Base-by-base conservation (phyloP, 1,284 basidiomycete species). In the Neolentinus lepideus region DNA sequence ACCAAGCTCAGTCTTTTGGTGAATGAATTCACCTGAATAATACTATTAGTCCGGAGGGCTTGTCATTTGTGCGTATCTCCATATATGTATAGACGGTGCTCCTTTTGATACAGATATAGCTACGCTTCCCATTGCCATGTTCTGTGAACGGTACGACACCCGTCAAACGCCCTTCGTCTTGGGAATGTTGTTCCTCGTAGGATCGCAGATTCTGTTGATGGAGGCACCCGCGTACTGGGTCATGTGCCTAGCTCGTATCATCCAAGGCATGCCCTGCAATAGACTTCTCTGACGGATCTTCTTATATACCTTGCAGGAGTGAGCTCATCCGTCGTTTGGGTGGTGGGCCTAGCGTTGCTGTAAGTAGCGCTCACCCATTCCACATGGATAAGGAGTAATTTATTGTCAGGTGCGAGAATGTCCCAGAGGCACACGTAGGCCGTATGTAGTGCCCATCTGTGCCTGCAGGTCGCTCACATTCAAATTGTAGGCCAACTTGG, bases 291-390 rank as follows among this genome's bases (percentile, higher is more conserved):
- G 21, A 29, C 22, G 47, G 12, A 12, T 31, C 47, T 6, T 16
- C 22, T 50, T 4, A 25, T 25, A n/a, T 29, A 26, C 24, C 4
- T n/a, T 10, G 21, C 10, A 50, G 47, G 47, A 6, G 70, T 87
- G 16, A 83, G 83, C 33, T 87, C 84, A 1, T 83, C 86, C 0
- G 78, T 90, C 61, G 78, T 92, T 8, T 92, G 89, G 89, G 79
- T 86, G 0, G 80, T 88, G 43, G 86, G 84, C 0, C 68, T 90
- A 24, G 86, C 85, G 10, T 69, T 90, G n/a, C 64, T 89, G 86
- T 88, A 64, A 66, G 76, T 64, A 12, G 26, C 19, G 38, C 14
- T 25, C 27, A 52, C 38, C n/a, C n/a, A n/a, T n/a, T n/a, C n/a
- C n/a, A n/a, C n/a, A 43, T 52, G 36, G 27, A 46, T 59, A 63